Evolutionary conservation across 352 stramenopile genomes (phyloP).

Genomic region (Phytophthora pistaciae): DNA sequence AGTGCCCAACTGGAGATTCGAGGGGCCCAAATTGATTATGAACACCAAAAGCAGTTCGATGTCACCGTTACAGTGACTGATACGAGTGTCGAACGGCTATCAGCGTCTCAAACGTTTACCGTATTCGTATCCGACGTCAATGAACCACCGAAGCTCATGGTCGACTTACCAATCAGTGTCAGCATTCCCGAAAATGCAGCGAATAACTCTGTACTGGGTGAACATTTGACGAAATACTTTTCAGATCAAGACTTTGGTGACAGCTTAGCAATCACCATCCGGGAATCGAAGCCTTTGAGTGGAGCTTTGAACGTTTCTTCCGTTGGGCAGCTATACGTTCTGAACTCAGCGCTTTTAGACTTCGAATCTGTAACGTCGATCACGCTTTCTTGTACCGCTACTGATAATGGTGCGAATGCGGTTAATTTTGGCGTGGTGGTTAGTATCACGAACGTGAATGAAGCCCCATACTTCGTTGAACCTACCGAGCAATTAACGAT

Average conservation of each 20-base stretch:
- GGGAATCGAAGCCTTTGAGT: slow-evolving; percentile 14
- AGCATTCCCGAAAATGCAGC: slow-evolving; percentile 32
- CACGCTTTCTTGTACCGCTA: slow-evolving; percentile 22
- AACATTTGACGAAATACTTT: slow-evolving; percentile 15
- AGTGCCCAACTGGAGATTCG: slow-evolving; percentile 56
- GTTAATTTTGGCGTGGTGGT: slow-evolving; percentile 28
- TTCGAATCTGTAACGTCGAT: slow-evolving; percentile 23
- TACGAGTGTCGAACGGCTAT: slow-evolving; percentile 31
- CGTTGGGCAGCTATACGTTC: slow-evolving; percentile 24
- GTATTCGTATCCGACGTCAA: slow-evolving; percentile 26
- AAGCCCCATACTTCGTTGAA: slow-evolving; percentile 30
- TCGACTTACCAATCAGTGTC: slow-evolving; percentile 12
- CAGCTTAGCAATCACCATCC: slow-evolving; percentile 6
- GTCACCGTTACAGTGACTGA: slow-evolving; percentile 53
- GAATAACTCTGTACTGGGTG: slow-evolving; percentile 24
- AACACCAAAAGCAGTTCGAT: slow-evolving; percentile 43
- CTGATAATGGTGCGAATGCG: slow-evolving; percentile 19
- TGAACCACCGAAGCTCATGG: slow-evolving; percentile 15
- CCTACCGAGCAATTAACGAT: slow-evolving; percentile 14
- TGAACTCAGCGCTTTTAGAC: slow-evolving; percentile 18
- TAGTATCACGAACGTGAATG: slow-evolving; percentile 27
- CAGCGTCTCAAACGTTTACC: slow-evolving; percentile 22
- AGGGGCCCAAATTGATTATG: slow-evolving; percentile 49
- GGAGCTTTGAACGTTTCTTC: slow-evolving; percentile 13
- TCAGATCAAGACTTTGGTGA: slow-evolving; percentile 35